A percentile compares a stretch with the other conserved stretches of the same genome.
Evolutionary conservation across 768 basidiomycete genomes (phyloP).

Genomic region (Panellus pusillus): DNA sequence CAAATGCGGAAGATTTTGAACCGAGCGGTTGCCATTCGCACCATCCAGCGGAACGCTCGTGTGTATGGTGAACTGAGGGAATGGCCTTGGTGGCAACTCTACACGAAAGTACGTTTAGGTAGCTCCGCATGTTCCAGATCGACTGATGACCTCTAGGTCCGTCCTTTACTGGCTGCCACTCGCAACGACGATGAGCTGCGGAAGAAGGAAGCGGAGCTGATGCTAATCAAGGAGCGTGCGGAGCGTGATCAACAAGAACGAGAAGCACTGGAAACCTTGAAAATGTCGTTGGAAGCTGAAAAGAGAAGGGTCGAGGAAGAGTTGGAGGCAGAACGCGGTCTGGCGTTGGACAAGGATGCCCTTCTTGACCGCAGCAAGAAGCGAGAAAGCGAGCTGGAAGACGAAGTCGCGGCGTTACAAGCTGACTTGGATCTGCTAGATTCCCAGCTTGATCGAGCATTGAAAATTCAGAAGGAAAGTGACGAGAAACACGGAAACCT

Average conservation of each 20-base stretch:
- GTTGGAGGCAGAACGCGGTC: constrained; percentile 77
- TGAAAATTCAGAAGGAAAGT: constrained; percentile 74
- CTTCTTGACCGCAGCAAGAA: constrained; percentile 82
- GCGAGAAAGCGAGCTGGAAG: constrained; percentile 82
- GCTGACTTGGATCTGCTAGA: constrained; percentile 82
- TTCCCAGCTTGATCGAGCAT: constrained; percentile 79
- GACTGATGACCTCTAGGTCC: constrained; percentile 53
- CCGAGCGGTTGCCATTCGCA: constrained; percentile 85
- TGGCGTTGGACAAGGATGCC: constrained; percentile 80
- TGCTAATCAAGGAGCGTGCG: constrained; percentile 77
- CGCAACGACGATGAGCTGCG: constrained; percentile 90
- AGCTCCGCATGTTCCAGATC: constrained; percentile 1
- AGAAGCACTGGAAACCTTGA: constrained; percentile 74
- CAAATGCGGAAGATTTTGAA: constrained; percentile 95
- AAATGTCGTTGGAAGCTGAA: constrained; percentile 80
- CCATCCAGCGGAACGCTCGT: constrained; percentile 92
- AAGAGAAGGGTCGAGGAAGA: constrained; percentile 81
- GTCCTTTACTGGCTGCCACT: constrained; percentile 90
- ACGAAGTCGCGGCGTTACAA: constrained; percentile 79
- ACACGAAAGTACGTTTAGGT: constrained; percentile 70
- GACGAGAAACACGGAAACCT: constrained; percentile 78
- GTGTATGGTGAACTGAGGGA: constrained; percentile 87
- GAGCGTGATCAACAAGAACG: constrained; percentile 85
- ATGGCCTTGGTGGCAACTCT: constrained; percentile 99
- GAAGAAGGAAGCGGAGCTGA: constrained; percentile 82